These are phyloP conservation scores for Fagopyrum homotropicum DNA, from an alignment of 148 eudicot genomes.

Conservation along the genomic window DNA sequence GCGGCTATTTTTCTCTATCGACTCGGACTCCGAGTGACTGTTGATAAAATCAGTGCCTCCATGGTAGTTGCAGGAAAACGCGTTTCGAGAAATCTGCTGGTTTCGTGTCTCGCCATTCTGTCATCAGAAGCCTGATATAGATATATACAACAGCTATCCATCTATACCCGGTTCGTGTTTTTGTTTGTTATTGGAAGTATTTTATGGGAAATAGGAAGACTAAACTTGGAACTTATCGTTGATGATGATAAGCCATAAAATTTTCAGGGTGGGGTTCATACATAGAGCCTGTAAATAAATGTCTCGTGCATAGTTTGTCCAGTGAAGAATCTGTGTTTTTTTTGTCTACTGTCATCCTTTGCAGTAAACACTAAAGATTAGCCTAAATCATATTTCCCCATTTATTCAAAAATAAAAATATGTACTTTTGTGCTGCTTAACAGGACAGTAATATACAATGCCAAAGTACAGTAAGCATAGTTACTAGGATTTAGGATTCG, in stretches of 20 bases:
- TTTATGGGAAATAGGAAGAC: not conserved
- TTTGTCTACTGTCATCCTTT: not conserved
- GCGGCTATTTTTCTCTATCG: constrained; percentile 57
- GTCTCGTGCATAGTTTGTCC: not conserved
- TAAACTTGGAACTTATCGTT: not conserved
- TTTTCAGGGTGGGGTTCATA: not conserved
- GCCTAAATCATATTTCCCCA: not conserved
- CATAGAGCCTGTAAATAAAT: not conserved
- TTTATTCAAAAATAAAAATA: no score
- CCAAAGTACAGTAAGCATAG: no score
- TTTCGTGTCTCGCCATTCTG: not conserved
- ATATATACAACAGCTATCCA: not conserved
- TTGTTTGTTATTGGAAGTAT: not conserved
- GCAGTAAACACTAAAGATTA: not conserved
- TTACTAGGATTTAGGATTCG: no score
- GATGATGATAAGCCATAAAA: not conserved
- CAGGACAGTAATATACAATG: no score
- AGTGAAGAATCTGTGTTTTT: not conserved
- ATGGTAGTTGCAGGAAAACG: not conserved
- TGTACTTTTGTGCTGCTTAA: no score
- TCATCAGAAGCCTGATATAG: not conserved
- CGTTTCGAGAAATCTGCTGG: not conserved
- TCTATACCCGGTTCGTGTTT: not conserved
- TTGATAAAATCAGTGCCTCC: constrained; percentile 2
- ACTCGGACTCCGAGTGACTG: constrained; percentile 33